These are phyloP conservation scores for Scheffersomyces titani DNA, from an alignment of 1,139 yeast genomes.

Conservation along the genomic window DNA sequence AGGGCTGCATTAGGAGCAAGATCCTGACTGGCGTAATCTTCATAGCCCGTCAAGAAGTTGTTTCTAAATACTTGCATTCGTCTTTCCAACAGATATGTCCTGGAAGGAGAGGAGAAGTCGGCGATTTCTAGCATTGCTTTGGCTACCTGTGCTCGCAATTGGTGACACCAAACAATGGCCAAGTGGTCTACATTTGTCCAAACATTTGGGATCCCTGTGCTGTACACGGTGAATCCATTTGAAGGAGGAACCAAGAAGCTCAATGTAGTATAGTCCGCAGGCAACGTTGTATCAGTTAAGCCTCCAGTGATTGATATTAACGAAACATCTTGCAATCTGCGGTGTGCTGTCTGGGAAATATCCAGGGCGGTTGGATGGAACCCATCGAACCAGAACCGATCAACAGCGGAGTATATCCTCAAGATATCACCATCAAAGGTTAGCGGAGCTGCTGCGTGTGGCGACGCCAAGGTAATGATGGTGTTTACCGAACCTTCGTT, in stretches of 20 bases:
- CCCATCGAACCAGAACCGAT: conserved; percentile 78
- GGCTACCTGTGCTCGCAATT: conserved; percentile 67
- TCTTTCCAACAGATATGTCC: conserved; percentile 49
- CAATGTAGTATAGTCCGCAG: conserved; percentile 89
- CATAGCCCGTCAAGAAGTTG: conserved; percentile 61
- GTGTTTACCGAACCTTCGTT: conserved; percentile 73
- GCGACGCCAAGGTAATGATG: conserved; percentile 84
- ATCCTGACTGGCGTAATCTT: conserved; percentile 34
- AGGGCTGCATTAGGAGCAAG: conserved; percentile 14
- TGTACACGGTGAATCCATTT: conserved; percentile 81
- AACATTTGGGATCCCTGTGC: conserved; percentile 85
- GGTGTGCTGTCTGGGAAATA: conserved; percentile 32
- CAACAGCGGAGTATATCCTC: conserved; percentile 70
- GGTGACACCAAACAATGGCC: conserved; percentile 97
- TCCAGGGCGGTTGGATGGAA: conserved; percentile 24
- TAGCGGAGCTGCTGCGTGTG: conserved; percentile 93
- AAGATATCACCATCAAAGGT: conserved; percentile 91
- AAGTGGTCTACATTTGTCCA: conserved; percentile 97
- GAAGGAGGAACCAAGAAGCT: conserved; percentile 67
- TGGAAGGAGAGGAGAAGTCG: conserved; percentile 43
- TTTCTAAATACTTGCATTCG: conserved; percentile 61
- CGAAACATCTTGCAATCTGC: conserved; percentile 51
- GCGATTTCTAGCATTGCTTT: conserved; percentile 60
- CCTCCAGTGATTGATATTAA: conserved; percentile 92
- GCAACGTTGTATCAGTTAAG: conserved; percentile 72